Base-by-base conservation (phyloP, 2,329 filamentous ascomycete species). In the Thelonectria blattea region DNA sequence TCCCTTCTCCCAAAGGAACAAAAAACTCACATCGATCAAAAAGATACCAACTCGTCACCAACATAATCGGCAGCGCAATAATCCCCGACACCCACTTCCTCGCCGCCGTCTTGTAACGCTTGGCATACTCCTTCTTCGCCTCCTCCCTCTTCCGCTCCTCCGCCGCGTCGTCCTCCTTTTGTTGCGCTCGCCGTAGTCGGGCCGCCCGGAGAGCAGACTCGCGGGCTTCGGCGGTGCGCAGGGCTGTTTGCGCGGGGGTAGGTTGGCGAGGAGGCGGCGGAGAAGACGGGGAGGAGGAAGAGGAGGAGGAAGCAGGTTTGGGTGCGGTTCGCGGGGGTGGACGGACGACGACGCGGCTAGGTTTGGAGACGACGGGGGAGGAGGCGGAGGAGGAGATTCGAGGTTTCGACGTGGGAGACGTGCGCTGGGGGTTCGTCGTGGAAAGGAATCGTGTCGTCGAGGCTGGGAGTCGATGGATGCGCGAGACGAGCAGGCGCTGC, bases 31-130 rank as follows among this genome's bases (percentile, higher is more conserved):
- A 68, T 72, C 81, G 73, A 47, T 85, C 78, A 71, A 82, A 86
- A 3, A 87, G 69, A 52, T 78, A 79, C 62, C 83, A 86, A 20
- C 83, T 85, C 24, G 82, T 83, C 51, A 87, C 83, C 14, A 86
- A 61, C 5, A 85, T 66, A 32, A 87, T 79, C 2, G 84, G 84
- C 72, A 85, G 66, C 22, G 81, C 83, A 56, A 86, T 78, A 65
- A 87, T 81, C 8, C 78, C 62, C 20, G 75, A 73, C 3, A 77
- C 72, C 76, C 81, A 85, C 66, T 77, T 80, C 59, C 80, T 71
- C 56, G 78, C 76, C 30, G 80, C 78, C 39, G 68, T 65, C 55
- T 80, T 78, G 68, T 82, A 84, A 42, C 78, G 75, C 61, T 68
- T 68, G 65, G 78, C 72, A 64, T 80, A 82, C 32, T 61, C 62